Base-by-base conservation (phyloP, 108 stramenopile species). In the Bacterosira constricta region DNA sequence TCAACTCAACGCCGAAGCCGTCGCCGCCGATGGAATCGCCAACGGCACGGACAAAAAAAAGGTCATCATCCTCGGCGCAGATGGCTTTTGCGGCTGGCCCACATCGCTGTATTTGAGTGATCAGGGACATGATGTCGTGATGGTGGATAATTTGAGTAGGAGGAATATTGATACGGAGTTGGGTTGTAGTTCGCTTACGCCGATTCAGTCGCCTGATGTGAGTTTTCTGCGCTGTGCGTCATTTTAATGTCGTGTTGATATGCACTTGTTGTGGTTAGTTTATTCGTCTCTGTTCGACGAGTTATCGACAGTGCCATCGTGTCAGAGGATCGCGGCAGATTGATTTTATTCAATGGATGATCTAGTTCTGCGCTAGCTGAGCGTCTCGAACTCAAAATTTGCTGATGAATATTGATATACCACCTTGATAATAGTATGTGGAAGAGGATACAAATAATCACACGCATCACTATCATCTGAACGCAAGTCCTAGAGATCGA, bases 11-110 rank as follows among this genome's bases (percentile, higher is more conserved):
- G 70, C 69, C 44, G 27, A 34, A 17, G 44, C 29, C 18, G 62
- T 23, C 23, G 58, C 50, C 6, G 47, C 50, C 59, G 47, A 42
- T n/a, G 59, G 31, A 21, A 46, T 36, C 17, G 39, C 47, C 15
- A 71, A 61, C 42, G 70, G 59, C 46, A 71, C 78, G 25, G 80
- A 82, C 31, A 85, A 84, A 65, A 97, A 97, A 76, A 97, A 95
- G 75, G 83, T 97, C 39, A 68, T 97, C 63, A 84, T 96, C 39
- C 78, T 96, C 45, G 97, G 95, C 44, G 98, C 96, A 31, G 98
- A 98, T 63, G 98, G 98, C 3, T 98, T 98, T 88, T 98, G 98
- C 73, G 98, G 98, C 55, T 98, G 98, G 98, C 98, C 98, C 30
- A 97, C 97, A 8, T 86, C 93, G 20, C 71, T 98, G 37, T 90